phyloP scores from a whole-genome alignment of 2,329 filamentous ascomycete species.

The Grosmannia clavigera region DNA sequence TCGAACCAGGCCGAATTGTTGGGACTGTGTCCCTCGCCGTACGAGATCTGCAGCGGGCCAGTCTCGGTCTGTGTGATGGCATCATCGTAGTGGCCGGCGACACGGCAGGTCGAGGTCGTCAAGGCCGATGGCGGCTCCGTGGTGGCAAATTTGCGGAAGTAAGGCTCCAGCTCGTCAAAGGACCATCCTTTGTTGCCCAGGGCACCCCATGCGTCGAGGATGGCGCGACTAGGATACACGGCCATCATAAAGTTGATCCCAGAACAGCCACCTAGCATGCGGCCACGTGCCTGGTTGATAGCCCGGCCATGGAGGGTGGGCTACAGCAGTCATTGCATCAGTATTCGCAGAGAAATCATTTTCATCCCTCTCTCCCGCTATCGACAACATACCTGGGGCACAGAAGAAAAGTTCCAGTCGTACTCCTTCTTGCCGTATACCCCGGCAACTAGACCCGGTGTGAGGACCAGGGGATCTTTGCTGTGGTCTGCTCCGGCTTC shows the following conservation, averaged over 20 bases:
- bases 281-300: slow-evolving; percentile 21
- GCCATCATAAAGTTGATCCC: slow-evolving; percentile 48
- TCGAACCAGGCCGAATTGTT: slow-evolving; percentile 25
- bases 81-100: slow-evolving; percentile 20
- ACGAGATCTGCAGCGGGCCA: slow-evolving; percentile 26
- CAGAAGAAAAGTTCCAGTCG: slow-evolving; percentile 27
- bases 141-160: slow-evolving; percentile 22
- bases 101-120: slow-evolving; percentile 17
- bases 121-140: slow-evolving; percentile 17
- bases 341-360: no score
- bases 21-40: slow-evolving; percentile 20
- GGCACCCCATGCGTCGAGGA: slow-evolving; percentile 44
- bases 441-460: slow-evolving; percentile 22
- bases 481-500: slow-evolving; percentile 17
- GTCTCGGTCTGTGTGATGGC: slow-evolving; percentile 9
- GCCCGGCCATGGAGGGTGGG: slow-evolving; percentile 16
- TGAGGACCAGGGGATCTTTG: slow-evolving; percentile 14
- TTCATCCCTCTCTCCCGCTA: no score
- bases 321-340: background rate
- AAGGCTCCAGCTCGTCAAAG: slow-evolving; percentile 28
- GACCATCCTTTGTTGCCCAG: slow-evolving; percentile 48
- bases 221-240: slow-evolving; percentile 31
- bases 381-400: slow-evolving; percentile 18
- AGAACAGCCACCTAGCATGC: slow-evolving; percentile 48
- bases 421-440: slow-evolving; percentile 24